Percentiles rank a stretch among this genome's conserved stretches.
Conservation (phyloP, 139 green algal species). For the Picochlorum costavermella region DNA sequence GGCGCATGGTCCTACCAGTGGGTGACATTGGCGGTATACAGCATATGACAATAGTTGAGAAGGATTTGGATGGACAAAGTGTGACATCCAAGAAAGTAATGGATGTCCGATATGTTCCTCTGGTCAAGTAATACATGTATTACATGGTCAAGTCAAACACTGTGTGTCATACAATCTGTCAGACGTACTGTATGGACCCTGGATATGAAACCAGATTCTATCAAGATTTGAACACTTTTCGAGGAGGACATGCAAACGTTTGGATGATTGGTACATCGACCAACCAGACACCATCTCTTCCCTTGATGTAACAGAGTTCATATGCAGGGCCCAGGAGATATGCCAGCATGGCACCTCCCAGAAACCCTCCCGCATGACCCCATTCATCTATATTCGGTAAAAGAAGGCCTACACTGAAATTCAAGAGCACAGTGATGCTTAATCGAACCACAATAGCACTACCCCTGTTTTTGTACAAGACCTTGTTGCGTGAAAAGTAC, state of each 20-base stretch:
- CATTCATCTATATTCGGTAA: slow-evolving; percentile 11
- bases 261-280: slow-evolving; percentile 5
- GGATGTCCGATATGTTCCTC: slow-evolving; percentile 12
- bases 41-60: slow-evolving; percentile 27
- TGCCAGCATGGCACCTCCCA: not conserved
- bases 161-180: too few species aligned
- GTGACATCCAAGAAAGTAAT: slow-evolving; percentile 11
- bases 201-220: too few species aligned
- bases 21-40: slow-evolving; percentile 20
- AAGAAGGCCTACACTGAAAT: slow-evolving; percentile 7
- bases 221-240: slow-evolving; percentile 1
- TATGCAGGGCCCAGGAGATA: slow-evolving; percentile 2
- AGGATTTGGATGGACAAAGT: slow-evolving; percentile 7
- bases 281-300: slow-evolving; percentile 4
- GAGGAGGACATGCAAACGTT: slow-evolving; percentile 3
- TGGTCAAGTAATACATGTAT: not conserved
- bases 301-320: slow-evolving; percentile 10
- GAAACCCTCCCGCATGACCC: slow-evolving; percentile 11
- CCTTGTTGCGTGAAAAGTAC: slow-evolving; percentile 8
- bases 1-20: slow-evolving; percentile 40
- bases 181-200: too few species aligned
- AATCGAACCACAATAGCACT: not conserved
- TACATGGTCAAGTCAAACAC: too few species aligned
- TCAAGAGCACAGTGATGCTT: not conserved
- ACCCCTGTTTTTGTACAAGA: not conserved